phyloP scores from a whole-genome alignment of 2,329 filamentous ascomycete species.

The Alternaria brassicae region DNA sequence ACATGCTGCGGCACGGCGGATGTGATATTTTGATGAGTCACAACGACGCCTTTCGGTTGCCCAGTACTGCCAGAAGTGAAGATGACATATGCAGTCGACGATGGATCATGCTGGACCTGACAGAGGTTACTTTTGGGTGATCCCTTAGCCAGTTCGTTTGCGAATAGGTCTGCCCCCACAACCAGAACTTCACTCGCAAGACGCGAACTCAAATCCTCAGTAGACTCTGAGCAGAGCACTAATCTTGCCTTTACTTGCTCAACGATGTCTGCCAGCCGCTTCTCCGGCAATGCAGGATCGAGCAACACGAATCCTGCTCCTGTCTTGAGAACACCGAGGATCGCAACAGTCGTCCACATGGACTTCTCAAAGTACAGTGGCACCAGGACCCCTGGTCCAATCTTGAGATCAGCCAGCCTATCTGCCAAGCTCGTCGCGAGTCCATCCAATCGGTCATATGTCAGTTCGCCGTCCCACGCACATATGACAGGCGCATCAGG shows the following conservation, averaged over 20 bases:
- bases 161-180: neutral
- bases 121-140: neutral
- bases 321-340: constrained; percentile 53
- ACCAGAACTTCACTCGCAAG: too few species aligned
- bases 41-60: constrained; percentile 64
- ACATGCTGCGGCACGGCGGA: neutral
- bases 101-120: neutral
- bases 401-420: constrained; percentile 9
- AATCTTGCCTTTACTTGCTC: constrained; percentile 17
- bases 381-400: constrained; percentile 20
- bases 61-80: constrained; percentile 56
- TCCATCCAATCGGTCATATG: constrained; percentile 2
- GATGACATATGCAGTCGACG: constrained; percentile 57
- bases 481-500: constrained; percentile 27
- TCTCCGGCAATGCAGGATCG: constrained; percentile 36
- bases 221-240: neutral
- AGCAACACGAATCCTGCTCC: constrained; percentile 52
- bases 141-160: neutral
- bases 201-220: too few species aligned
- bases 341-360: constrained; percentile 38
- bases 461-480: constrained; percentile 18
- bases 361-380: constrained; percentile 37
- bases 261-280: constrained; percentile 43
- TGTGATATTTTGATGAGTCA: constrained; percentile 64
- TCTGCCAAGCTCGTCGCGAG: constrained; percentile 8